Evolutionary conservation across 2,329 filamentous ascomycete genomes (phyloP).

Genomic region (Stagonosporopsis chrysanthemi): DNA sequence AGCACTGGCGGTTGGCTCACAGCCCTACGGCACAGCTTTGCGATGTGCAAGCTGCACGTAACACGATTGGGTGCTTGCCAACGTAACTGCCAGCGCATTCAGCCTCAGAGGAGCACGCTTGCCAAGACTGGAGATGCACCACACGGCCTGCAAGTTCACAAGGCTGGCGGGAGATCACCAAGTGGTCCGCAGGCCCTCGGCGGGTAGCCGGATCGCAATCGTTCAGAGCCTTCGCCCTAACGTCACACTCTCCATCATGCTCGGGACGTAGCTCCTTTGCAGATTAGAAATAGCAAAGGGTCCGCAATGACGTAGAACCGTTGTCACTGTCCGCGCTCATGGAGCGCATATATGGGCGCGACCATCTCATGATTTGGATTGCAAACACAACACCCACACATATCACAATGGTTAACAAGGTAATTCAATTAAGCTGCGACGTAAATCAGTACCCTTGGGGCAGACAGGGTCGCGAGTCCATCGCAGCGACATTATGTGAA

Average conservation of each 20-base stretch:
- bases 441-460: slow-evolving; percentile 75
- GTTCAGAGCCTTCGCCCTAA: slow-evolving; percentile 12
- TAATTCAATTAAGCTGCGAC: slow-evolving; percentile 62
- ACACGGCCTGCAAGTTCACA: neutral
- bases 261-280: slow-evolving; percentile 2
- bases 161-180: slow-evolving; percentile 9
- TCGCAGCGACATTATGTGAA: slow-evolving; percentile 70
- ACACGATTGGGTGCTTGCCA: neutral
- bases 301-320: slow-evolving; percentile 43
- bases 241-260: slow-evolving; percentile 9
- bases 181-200: slow-evolving; percentile 5
- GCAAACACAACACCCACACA: neutral
- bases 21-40: neutral
- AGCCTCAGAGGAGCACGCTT: neutral
- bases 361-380: neutral
- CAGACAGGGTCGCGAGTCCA: slow-evolving; percentile 69
- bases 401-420: slow-evolving; percentile 56
- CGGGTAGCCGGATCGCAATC: slow-evolving; percentile 5
- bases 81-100: neutral
- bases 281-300: slow-evolving; percentile 24
- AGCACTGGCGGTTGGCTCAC: neutral
- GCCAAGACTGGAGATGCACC: slow-evolving; percentile 11
- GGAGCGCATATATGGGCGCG: slow-evolving; percentile 9
- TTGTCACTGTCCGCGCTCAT: slow-evolving; percentile 29
- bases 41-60: neutral